Base-by-base conservation (phyloP, 1,139 yeast species). In the Lodderomyces metapsilosis region DNA sequence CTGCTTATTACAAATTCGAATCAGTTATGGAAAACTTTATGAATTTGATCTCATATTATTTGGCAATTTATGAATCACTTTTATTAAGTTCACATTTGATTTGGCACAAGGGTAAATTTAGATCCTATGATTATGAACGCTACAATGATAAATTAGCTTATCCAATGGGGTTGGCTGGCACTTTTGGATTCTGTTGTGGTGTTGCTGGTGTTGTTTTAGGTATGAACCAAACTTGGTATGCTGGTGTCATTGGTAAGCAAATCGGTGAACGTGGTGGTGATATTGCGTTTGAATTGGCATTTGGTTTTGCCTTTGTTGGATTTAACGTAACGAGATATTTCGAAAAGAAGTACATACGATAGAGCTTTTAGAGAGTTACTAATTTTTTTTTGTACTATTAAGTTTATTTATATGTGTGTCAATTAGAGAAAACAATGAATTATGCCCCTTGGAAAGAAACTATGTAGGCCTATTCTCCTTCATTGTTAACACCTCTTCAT, bases 1-100 rank as follows among this genome's bases (percentile, higher is more conserved):
- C 96, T 28, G 96, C 88, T 37, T 86, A 83, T 68, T 83, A 84
- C 68, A 62, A 75, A 50, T 89, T 89, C 62, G 80, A 74, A 46
- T 55, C 63, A 8, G 89, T 86, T 54, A 85, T 89, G 84, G 76
- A 78, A 46, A 82, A 85, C 66, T 88, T 89, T 67, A 88, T 89
- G 96, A 82, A 87, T 68, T 69, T 88, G 61, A 87, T 89, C 61
- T 92, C 88, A 49, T 89, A 89, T 75, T 89, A 92, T 79, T 74
- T 89, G 61, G 88, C 96, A 46, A 85, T 88, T 57, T 89, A 89
- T 68, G 80, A 79, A 57, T 79, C 87, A 38, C 78, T 88, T 60
- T 66, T 78, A 36, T 61, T 84, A 18, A 75, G 88, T 32, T 96
- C 88, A 64, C 96, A 89, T 65, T 81, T 86, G 58, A 71, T 88